Evolutionary conservation across 176 grass and related monocot species (phyloP).

Genomic region (Cocos nucifera): DNA sequence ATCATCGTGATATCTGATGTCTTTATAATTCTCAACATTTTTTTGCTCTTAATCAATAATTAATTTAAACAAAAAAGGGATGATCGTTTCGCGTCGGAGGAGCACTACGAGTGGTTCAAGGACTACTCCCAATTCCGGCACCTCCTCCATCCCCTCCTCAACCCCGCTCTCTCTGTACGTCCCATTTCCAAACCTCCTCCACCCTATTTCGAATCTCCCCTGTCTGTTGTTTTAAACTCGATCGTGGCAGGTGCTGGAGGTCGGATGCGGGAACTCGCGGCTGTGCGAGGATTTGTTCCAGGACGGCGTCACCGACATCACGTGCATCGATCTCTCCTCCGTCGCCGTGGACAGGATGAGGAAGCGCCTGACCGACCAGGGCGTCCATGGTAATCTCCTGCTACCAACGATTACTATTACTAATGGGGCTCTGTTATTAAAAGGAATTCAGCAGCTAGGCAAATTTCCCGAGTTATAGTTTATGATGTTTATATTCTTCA

Average conservation of each 20-base stretch:
- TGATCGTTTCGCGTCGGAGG: conserved; percentile 70
- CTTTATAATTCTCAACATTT: background rate
- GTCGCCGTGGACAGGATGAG: conserved; percentile 64
- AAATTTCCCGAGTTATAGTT: background rate
- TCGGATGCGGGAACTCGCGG: conserved; percentile 77
- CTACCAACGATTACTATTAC: no score
- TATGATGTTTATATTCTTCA: conserved; percentile 12
- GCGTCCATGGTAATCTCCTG: conserved; percentile 29
- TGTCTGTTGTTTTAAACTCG: no score
- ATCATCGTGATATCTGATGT: no score
- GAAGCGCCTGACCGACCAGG: conserved; percentile 37
- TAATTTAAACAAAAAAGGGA: conserved; percentile 33
- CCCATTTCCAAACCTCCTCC: background rate
- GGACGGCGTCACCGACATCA: conserved; percentile 67
- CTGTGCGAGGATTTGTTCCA: conserved; percentile 58
- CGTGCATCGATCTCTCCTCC: conserved; percentile 68
- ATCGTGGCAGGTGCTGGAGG: conserved; percentile 47
- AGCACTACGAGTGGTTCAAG: conserved; percentile 91
- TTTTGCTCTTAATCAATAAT: background rate
- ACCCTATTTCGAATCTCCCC: no score
- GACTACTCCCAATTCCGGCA: conserved; percentile 95
- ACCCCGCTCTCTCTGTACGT: conserved; percentile 50
- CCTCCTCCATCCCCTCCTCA: conserved; percentile 73
- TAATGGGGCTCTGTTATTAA: no score
- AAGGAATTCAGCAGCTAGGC: no score